A percentile compares a stretch with the other conserved stretches of the same genome.
These are phyloP conservation scores for Vitis vinifera DNA, from an alignment of 164 flowering plant species.

Conservation along the genomic window ASM3070453v1 NC_081812.1:20633001-20633500, in stretches of 20 bases:
- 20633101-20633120: too few relatives aligned
- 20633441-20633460: too few relatives aligned
- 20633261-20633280: neutral
- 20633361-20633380: neutral
- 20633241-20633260: neutral
- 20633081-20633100: too few relatives aligned
- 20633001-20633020: too few relatives aligned
- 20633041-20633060: too few relatives aligned
- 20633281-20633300: neutral
- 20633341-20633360: neutral
- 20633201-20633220: neutral
- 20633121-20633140: too few relatives aligned
- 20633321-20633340: neutral
- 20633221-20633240: neutral
- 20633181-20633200: neutral
- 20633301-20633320: neutral
- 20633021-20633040: too few relatives aligned
- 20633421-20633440: neutral
- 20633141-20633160: too few relatives aligned
- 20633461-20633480: too few relatives aligned
- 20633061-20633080: too few relatives aligned
- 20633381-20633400: neutral
- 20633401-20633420: neutral
- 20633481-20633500: too few relatives aligned
- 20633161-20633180: too few relatives aligned